Base-by-base conservation (phyloP, 2,329 filamentous ascomycete genomes). In the Pyricularia sp. region DNA sequence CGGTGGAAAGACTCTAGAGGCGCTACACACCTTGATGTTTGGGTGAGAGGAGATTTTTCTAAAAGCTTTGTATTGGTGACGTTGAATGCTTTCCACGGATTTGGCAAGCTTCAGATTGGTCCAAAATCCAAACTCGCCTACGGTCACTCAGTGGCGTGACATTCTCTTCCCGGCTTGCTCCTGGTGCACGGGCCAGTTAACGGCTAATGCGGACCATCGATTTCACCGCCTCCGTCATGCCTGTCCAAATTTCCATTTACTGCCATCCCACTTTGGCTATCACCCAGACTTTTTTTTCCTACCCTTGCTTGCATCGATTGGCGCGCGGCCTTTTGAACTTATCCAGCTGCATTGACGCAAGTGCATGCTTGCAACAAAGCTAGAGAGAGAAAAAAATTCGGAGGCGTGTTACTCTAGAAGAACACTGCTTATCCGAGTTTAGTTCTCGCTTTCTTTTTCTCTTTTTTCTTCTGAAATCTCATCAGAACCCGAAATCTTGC, bases 31-130 rank as follows among this genome's bases (percentile, higher is more conserved):
- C 55, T 68, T 68, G 66, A 36, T 20, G 55, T 33, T 68, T 66
- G 67, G 55, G 69, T 69, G 68, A 69, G 65, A 36, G 68, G 69
- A 67, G 68, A 67, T 65, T 67, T 26, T 67, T 23, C 59, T 30
- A 4, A 65, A 50, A 28, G 59, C 59, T 63, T 28, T 63, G 59
- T 63, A 30, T 63, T 20, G 25, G 59, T 63, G 59, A 63, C 59
- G 59, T 63, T 63, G 59, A 30, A 55, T 55, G 20, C 42, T 55
- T 55, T 50, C 14, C 42, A 55, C 42, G 42, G 20, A 31, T 63
- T 63, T 63, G 59, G 59, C 58, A 28, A 28, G 58, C 58, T 61
- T 61, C 58, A 28, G 58, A 28, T 63, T 63, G 36, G 36, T 50
- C 36, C 36, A 50, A 50, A 50, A 50, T 50, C 14, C 14, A 50